Evolutionary conservation across 306 rosid genomes (phyloP), one percentile per base, ranked within the genome.

Genomic region (Quillaja saponaria): DNA sequence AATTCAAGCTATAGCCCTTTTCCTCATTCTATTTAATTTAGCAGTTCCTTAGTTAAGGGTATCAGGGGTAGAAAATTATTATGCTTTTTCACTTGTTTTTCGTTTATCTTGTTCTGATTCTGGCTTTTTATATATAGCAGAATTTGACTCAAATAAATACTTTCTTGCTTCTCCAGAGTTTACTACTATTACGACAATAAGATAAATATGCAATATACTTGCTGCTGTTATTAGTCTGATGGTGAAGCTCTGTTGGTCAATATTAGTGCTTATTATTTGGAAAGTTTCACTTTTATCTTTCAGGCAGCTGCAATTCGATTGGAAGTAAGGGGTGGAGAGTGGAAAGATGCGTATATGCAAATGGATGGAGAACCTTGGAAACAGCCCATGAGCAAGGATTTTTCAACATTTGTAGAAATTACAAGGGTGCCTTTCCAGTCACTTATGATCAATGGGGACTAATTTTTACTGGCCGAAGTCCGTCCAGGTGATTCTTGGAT

Each of bases 301-400:
- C 77, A 92, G 99, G 99, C 97, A 21, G 81, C 99, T 16, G 96
- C 95, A 34, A 80, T 94, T 53, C 87, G 96, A 34, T 73, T 94
- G 68, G 99, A 89, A 76, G 54, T 89, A 48, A 83, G 97, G 77
- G 99, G 99, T 34, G 99, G 96, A 41, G 90, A 79, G 66, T 94
- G 97, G 99, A 85, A 58, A 77, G 69, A 87, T 55, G 75, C 77
- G 13, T 90, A 82, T 63, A 55, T 94, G 85, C 99, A 94, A 75
- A 85, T 94, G 97, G 99, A 94, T 42, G 99, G 99, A 49, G 99
- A 94, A 59, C 99, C 99, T 37, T 94, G 99, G 99, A 90, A 89
- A 69, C 99, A 89, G 76, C 90, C 90, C 48, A 47, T 85, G 81
- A 79, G 61, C 72, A 70, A 78, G 41, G 84, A 87, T 14, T 85